A percentile compares a stretch with the other conserved stretches of the same genome.
Conservation (phyloP, 2,329 filamentous ascomycete species). For the Trichoderma aggressivum region DNA sequence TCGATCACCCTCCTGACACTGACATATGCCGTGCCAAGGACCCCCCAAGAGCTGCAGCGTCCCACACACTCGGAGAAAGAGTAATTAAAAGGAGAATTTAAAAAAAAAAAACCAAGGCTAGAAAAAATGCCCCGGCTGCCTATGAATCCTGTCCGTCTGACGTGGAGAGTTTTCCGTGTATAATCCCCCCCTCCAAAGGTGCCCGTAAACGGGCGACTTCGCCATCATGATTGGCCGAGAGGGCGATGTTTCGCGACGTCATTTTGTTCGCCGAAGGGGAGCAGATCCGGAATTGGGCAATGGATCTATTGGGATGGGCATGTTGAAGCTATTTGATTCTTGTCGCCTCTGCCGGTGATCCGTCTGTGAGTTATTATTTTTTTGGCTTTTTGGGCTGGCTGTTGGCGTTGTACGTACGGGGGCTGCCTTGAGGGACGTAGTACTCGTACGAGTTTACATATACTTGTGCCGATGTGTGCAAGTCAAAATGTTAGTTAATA, state of each 20-base stretch:
- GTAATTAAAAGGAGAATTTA: background rate
- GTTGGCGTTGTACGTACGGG: background rate
- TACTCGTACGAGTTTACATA: background rate
- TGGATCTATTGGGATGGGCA: background rate
- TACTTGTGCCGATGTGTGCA: too few species aligned
- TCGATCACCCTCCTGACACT: slow-evolving; percentile 1
- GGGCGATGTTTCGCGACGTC: background rate
- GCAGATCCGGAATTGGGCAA: background rate
- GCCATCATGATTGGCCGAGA: background rate
- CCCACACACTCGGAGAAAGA: background rate
- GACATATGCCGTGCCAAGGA: background rate
- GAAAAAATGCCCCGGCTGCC: background rate
- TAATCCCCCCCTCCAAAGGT: background rate
- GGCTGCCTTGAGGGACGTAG: background rate
- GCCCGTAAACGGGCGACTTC: background rate
- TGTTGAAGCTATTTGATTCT: background rate
- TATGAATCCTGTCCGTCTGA: background rate
- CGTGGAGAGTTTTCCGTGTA: background rate
- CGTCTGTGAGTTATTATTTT: background rate
- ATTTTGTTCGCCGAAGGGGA: background rate
- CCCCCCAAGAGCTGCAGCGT: background rate
- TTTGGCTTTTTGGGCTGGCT: background rate
- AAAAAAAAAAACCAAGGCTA: too few species aligned
- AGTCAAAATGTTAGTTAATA: too few species aligned
- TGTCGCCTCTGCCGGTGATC: background rate